Conservation (phyloP, 441 rosid genomes). For the Melastoma candidum region DNA sequence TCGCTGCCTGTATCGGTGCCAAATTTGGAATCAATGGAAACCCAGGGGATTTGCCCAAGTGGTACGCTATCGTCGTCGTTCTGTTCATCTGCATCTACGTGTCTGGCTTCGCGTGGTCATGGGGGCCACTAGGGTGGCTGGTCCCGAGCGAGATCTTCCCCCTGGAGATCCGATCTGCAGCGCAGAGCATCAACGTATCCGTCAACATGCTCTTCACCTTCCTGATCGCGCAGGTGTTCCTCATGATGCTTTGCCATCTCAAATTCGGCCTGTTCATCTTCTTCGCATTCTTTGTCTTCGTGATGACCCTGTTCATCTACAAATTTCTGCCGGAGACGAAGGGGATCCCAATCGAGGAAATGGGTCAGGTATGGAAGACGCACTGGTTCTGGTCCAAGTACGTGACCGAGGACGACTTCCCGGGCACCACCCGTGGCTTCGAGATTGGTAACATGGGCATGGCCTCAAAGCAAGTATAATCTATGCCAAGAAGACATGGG, state of each 20-base stretch:
- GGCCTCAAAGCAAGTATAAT: constrained; percentile 3
- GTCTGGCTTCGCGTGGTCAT: constrained; percentile 84
- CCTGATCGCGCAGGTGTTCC: constrained; percentile 53
- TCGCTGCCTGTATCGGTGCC: constrained; percentile 61
- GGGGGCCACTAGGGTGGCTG: constrained; percentile 93
- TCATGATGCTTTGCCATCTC: constrained; percentile 71
- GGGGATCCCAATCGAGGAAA: constrained; percentile 78
- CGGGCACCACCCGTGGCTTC: constrained; percentile 39
- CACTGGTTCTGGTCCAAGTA: constrained; percentile 79
- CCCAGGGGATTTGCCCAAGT: constrained; percentile 54
- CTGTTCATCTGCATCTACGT: constrained; percentile 75
- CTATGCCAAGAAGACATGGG: not conserved
- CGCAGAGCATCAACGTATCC: constrained; percentile 72
- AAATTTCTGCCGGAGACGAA: constrained; percentile 78
- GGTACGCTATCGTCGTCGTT: constrained; percentile 74
- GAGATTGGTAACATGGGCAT: constrained; percentile 15
- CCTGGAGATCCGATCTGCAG: constrained; percentile 74
- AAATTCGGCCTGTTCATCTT: constrained; percentile 75
- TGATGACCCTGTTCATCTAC: constrained; percentile 57
- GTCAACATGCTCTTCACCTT: constrained; percentile 89
- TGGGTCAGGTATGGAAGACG: constrained; percentile 55
- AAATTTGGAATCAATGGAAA: constrained; percentile 57
- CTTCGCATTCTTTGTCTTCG: constrained; percentile 57
- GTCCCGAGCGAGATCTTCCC: constrained; percentile 94
- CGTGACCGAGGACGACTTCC: constrained; percentile 29